Evolutionary conservation across 768 basidiomycete species (phyloP).

Genomic region (Collybiopsis confluens): DNA sequence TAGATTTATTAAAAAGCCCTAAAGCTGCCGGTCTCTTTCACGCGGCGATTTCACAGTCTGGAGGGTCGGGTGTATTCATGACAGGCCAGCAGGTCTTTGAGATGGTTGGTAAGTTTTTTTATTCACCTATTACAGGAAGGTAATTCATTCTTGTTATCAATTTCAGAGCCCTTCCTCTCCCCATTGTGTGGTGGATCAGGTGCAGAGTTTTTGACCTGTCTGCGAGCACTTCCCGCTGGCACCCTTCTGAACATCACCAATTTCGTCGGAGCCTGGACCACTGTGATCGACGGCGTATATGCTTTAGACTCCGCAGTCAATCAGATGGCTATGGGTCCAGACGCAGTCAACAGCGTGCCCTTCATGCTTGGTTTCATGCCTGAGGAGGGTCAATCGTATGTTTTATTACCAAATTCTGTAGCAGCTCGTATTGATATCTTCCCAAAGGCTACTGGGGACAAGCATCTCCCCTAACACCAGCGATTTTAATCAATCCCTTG

Average conservation of each 20-base stretch:
- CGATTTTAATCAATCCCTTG: conserved; percentile 9
- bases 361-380: conserved; percentile 17
- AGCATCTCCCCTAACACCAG: conserved; percentile 13
- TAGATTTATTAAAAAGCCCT: conserved; percentile 22
- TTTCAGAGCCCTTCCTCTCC: conserved; percentile 11
- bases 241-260: conserved; percentile 14
- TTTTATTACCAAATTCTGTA: neutral
- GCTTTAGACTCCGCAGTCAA: conserved; percentile 9
- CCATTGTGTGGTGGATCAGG: conserved; percentile 10
- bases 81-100: conserved; percentile 5
- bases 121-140: neutral
- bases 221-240: conserved; percentile 14
- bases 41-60: conserved; percentile 23
- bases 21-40: conserved; percentile 25
- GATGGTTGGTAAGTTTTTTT: conserved; percentile 9
- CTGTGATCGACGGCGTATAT: conserved; percentile 13
- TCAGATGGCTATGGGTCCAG: conserved; percentile 11
- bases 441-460: neutral
- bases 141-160: neutral
- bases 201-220: conserved; percentile 10
- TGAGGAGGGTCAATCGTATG: conserved; percentile 17
- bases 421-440: neutral
- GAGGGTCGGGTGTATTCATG: conserved; percentile 12
- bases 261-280: conserved; percentile 8
- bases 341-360: conserved; percentile 14